These are phyloP conservation scores for Mycosarcoma maydis DNA, from an alignment of 1,284 basidiomycete species.

Conservation along the genomic window DNA sequence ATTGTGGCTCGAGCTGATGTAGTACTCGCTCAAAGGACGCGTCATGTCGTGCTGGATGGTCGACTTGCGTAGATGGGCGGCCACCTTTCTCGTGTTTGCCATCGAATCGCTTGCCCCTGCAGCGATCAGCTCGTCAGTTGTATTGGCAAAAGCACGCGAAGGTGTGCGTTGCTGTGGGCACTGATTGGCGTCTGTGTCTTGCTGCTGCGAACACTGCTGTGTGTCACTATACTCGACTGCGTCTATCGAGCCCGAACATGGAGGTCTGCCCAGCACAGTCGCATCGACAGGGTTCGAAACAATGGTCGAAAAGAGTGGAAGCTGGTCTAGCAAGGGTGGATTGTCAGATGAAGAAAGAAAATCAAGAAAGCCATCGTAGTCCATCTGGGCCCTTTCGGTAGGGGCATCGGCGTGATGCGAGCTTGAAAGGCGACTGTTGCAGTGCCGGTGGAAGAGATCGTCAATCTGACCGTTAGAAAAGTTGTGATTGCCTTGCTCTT, in stretches of 20 bases:
- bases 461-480: constrained; percentile 31
- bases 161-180: constrained; percentile 22
- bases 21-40: constrained; percentile 85
- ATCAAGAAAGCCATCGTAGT: constrained; percentile 56
- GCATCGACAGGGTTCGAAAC: constrained; percentile 23
- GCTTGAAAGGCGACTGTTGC: constrained; percentile 34
- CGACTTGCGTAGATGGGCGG: constrained; percentile 40
- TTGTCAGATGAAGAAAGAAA: constrained; percentile 63
- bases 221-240: neutral
- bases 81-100: constrained; percentile 34
- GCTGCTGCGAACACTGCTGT: neutral
- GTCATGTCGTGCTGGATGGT: constrained; percentile 72
- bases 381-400: constrained; percentile 22
- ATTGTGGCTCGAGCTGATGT: constrained; percentile 93
- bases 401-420: constrained; percentile 5
- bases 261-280: constrained; percentile 12
- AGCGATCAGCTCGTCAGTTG: constrained; percentile 39
- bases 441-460: constrained; percentile 38
- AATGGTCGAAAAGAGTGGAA: constrained; percentile 42
- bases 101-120: constrained; percentile 33
- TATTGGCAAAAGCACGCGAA: constrained; percentile 38
- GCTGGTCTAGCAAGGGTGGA: constrained; percentile 44
- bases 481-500: constrained; percentile 52
- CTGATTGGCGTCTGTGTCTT: neutral
- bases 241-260: neutral